Evolutionary conservation across 306 rosid species (phyloP).

Genomic region (Castanea crenata): DNA sequence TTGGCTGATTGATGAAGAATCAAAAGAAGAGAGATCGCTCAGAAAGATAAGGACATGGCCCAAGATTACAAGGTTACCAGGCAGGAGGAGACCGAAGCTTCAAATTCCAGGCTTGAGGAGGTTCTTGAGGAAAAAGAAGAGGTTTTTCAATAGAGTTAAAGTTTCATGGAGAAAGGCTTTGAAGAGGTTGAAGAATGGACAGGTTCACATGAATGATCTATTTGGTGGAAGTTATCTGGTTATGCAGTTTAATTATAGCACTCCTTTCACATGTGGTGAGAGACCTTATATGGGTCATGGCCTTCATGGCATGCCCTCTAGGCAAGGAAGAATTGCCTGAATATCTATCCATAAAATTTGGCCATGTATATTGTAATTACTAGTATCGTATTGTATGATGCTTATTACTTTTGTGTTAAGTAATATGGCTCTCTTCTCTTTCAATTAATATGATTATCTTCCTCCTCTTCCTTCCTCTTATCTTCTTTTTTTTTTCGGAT

Average conservation of each 20-base stretch:
- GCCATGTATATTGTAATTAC: not conserved
- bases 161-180: constrained; percentile 34
- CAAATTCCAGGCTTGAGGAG: constrained; percentile 22
- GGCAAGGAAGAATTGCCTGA: not conserved
- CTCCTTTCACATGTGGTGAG: constrained; percentile 24
- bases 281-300: constrained; percentile 5
- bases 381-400: too few species aligned
- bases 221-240: constrained; percentile 41
- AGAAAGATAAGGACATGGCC: constrained; percentile 38
- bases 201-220: constrained; percentile 46
- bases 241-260: constrained; percentile 34
- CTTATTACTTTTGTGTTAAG: too few species aligned
- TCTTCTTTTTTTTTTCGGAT: too few species aligned
- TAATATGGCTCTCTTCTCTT: too few species aligned
- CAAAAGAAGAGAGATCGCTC: constrained; percentile 18
- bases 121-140: constrained; percentile 30
- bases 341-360: not conserved
- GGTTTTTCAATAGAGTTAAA: constrained; percentile 18
- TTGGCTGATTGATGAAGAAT: not conserved
- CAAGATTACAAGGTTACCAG: constrained; percentile 27
- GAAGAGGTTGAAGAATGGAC: constrained; percentile 43
- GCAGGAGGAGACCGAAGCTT: constrained; percentile 45
- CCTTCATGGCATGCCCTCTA: constrained; percentile 9
- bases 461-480: too few species aligned
- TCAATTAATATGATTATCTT: too few species aligned